phyloP scores from a whole-genome alignment of 306 rosid genomes.

The Luffa acutangula region DNA sequence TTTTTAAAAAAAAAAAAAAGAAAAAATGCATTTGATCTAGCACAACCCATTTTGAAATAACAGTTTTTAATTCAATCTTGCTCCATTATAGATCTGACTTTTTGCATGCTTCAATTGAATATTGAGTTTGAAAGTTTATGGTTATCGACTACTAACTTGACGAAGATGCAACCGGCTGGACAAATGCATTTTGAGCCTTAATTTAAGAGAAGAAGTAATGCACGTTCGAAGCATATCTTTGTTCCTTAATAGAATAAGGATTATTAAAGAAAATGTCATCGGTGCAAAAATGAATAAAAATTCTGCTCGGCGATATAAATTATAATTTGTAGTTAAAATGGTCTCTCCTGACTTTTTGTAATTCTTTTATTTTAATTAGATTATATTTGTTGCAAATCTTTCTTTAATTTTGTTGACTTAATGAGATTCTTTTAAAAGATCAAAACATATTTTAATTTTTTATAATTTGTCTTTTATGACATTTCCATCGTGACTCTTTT shows the following conservation, averaged over 20 bases:
- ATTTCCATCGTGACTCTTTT: not conserved
- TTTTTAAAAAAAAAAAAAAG: too few species aligned
- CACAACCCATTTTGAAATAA: not conserved
- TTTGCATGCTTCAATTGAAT: not conserved
- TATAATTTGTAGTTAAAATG: not conserved
- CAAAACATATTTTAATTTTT: not conserved
- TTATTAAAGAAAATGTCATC: not conserved
- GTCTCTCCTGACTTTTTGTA: not conserved
- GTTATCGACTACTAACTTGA: not conserved
- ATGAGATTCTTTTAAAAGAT: not conserved
- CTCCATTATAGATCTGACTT: not conserved
- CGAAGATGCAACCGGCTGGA: not conserved
- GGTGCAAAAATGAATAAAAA: not conserved
- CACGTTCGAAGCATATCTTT: not conserved
- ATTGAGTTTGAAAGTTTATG: not conserved
- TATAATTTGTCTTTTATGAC: not conserved
- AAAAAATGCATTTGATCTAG: not conserved
- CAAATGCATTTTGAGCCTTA: not conserved
- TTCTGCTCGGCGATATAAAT: not conserved
- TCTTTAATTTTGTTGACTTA: not conserved
- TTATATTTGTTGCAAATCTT: not conserved
- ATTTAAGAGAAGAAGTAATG: not conserved
- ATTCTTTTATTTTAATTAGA: not conserved
- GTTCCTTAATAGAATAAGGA: not conserved
- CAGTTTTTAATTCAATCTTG: not conserved